phyloP scores from a whole-genome alignment of 2,329 filamentous ascomycete genomes.

The Penicillium sp. region DNA sequence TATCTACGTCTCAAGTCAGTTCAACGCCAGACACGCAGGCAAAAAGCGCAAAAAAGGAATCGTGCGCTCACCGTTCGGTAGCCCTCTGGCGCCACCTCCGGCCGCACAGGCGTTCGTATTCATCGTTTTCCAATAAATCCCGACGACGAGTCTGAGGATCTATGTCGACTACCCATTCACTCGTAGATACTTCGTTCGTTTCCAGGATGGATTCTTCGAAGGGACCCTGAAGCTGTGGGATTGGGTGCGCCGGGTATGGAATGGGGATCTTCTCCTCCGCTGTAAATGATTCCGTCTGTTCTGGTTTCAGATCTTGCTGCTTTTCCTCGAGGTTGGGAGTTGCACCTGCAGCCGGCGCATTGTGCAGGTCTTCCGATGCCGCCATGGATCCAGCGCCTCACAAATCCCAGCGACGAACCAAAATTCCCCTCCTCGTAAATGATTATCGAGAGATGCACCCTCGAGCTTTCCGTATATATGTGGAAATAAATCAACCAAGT shows the following conservation, averaged over 20 bases:
- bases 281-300: slow-evolving; percentile 2
- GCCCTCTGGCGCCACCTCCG: slow-evolving; percentile 72
- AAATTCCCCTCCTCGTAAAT: too few relatives aligned
- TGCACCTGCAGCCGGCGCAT: slow-evolving; percentile 2
- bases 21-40: too few relatives aligned
- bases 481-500: background rate
- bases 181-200: slow-evolving; percentile 25
- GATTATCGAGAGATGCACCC: background rate
- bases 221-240: slow-evolving; percentile 44
- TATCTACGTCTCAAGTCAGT: slow-evolving; percentile 49
- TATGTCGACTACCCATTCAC: slow-evolving; percentile 33
- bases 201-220: slow-evolving; percentile 49
- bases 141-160: slow-evolving; percentile 56
- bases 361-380: slow-evolving; percentile 1
- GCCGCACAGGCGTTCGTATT: slow-evolving; percentile 68
- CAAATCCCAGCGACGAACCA: background rate
- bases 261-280: slow-evolving; percentile 6
- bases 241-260: slow-evolving; percentile 38
- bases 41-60: too few relatives aligned
- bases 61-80: slow-evolving; percentile 58
- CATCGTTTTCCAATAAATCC: slow-evolving; percentile 64
- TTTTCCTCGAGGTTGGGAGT: background rate
- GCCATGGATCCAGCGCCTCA: background rate
- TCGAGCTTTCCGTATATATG: too few relatives aligned
- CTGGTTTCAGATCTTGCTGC: too few relatives aligned